A percentile compares a stretch with the other conserved stretches of the same genome.
phyloP scores from a whole-genome alignment of 140 eudicot species.

The Bidens hawaiensis region DNA sequence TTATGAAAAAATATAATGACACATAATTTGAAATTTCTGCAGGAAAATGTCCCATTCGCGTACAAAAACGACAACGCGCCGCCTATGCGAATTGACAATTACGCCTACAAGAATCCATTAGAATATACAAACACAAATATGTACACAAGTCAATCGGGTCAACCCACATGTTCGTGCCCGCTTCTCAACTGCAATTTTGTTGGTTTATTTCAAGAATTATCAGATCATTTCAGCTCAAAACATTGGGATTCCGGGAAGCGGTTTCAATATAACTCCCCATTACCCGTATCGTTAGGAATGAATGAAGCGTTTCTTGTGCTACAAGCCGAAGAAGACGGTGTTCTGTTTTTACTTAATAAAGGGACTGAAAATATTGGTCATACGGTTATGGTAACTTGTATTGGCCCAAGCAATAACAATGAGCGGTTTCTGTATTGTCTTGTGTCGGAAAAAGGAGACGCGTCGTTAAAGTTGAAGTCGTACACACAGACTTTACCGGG shows the following conservation, averaged over 20 bases:
- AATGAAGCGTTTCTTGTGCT: conserved; percentile 60
- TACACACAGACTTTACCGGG: conserved; percentile 58
- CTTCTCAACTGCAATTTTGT: conserved; percentile 51
- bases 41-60: conserved; percentile 38
- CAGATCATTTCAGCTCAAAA: conserved; percentile 62
- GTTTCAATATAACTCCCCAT: conserved; percentile 52
- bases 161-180: conserved; percentile 49
- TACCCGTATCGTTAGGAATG: conserved; percentile 53
- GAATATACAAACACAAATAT: conserved; percentile 34
- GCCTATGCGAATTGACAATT: conserved; percentile 35
- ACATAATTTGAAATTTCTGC: neutral
- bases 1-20: too few species aligned
- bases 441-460: conserved; percentile 64
- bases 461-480: conserved; percentile 60
- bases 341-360: conserved; percentile 60
- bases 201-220: conserved; percentile 48
- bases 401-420: conserved; percentile 49
- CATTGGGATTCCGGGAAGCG: conserved; percentile 81
- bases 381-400: conserved; percentile 55
- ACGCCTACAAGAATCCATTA: conserved; percentile 35
- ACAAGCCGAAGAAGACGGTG: conserved; percentile 83
- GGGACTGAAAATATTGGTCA: conserved; percentile 71
- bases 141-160: conserved; percentile 27
- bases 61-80: conserved; percentile 36
- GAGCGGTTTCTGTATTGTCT: conserved; percentile 55